These are phyloP conservation scores for Gorgonomyces haynaldii DNA, from an alignment of 192 early-diverging fungal genomes.

Conservation along the genomic window DNA sequence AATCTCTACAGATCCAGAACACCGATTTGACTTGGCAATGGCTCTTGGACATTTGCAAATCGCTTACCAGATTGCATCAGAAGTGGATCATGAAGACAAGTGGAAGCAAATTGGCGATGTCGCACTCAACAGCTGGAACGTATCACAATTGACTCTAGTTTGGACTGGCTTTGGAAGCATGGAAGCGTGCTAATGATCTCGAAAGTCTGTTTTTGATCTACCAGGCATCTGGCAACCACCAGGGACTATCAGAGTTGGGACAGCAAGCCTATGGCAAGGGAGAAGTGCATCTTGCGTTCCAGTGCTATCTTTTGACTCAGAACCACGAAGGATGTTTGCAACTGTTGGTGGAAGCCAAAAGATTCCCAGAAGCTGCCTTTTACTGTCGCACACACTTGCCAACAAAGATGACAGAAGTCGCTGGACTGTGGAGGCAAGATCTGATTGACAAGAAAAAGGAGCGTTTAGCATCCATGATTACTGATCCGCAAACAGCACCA, in stretches of 20 bases:
- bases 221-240: constrained; percentile 73
- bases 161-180: constrained; percentile 79
- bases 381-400: constrained; percentile 85
- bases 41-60: constrained; percentile 71
- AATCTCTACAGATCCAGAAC: constrained; percentile 91
- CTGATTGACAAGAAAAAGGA: constrained; percentile 56
- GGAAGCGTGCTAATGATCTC: constrained; percentile 77
- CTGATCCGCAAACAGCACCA: constrained; percentile 68
- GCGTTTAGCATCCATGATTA: constrained; percentile 77
- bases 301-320: constrained; percentile 63
- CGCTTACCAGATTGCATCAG: constrained; percentile 76
- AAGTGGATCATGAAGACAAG: constrained; percentile 73
- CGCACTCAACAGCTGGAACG: constrained; percentile 80
- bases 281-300: constrained; percentile 88
- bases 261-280: constrained; percentile 55
- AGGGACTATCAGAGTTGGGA: constrained; percentile 66
- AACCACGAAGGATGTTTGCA: constrained; percentile 73
- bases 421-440: constrained; percentile 66
- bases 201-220: constrained; percentile 84
- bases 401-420: constrained; percentile 30
- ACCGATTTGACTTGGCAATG: constrained; percentile 90
- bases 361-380: constrained; percentile 90
- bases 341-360: constrained; percentile 73
- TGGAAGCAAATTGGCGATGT: constrained; percentile 90
- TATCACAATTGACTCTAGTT: constrained; percentile 31